A percentile compares a stretch with the other conserved stretches of the same genome.
Conservation (phyloP, 176 grass and related monocot genomes). For the Stipa capillata region DNA sequence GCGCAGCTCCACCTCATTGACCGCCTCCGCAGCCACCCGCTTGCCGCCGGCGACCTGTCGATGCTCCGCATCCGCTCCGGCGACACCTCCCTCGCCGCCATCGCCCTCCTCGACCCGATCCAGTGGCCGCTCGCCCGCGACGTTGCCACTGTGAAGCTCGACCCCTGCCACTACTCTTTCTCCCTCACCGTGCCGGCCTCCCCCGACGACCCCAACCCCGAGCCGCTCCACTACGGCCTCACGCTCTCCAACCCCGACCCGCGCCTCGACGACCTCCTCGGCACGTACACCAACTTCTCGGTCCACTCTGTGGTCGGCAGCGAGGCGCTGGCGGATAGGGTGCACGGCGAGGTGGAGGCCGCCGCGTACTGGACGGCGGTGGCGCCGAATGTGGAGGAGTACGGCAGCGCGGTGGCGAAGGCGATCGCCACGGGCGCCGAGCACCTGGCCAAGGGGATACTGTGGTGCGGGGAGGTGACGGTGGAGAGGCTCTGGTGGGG, state of each 20-base stretch:
- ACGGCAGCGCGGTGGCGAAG: conserved; percentile 49
- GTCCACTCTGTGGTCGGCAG: conserved; percentile 41
- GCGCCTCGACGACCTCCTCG: conserved; percentile 44
- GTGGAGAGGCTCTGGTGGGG: conserved; percentile 68
- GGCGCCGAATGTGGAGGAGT: conserved; percentile 81
- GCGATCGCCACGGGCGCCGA: conserved; percentile 54
- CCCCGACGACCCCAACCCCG: conserved; percentile 27
- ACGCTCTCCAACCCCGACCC: conserved; percentile 40
- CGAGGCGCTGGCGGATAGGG: conserved; percentile 24
- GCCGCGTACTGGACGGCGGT: conserved; percentile 85
- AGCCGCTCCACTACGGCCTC: conserved; percentile 64
- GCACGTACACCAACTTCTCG: conserved; percentile 49
- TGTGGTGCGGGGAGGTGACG: conserved; percentile 80
- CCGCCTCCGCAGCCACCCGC: conserved; percentile 51
- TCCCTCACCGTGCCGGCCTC: conserved; percentile 58
- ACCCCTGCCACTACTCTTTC: conserved; percentile 72
- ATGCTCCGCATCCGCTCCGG: conserved; percentile 64
- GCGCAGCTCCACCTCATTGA: conserved; percentile 73
- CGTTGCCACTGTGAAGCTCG: conserved; percentile 65
- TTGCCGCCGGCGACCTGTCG: conserved; percentile 57
- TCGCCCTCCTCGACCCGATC: conserved; percentile 29
- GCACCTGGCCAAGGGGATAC: conserved; percentile 53
- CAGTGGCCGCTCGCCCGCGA: conserved; percentile 78
- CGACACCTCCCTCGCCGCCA: conserved; percentile 48
- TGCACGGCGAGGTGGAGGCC: conserved; percentile 43